A percentile compares a stretch with the other conserved stretches of the same genome.
phyloP scores from a whole-genome alignment of 345 rosid species.

The Eutrema heterophyllum region DNA sequence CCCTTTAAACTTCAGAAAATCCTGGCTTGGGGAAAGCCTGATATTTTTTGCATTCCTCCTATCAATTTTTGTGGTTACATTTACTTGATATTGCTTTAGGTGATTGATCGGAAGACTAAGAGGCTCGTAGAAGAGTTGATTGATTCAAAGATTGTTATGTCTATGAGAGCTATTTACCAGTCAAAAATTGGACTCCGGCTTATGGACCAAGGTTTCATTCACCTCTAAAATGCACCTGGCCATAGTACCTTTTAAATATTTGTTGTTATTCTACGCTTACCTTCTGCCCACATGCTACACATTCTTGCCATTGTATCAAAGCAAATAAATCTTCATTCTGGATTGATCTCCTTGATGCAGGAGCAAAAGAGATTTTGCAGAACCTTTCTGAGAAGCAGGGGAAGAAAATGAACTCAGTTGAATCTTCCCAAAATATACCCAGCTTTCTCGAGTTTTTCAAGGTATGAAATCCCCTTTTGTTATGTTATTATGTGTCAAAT shows the following conservation, averaged over 20 bases:
- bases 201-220: conserved; percentile 64
- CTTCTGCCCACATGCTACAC: not conserved
- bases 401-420: conserved; percentile 72
- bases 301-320: conserved; percentile 1
- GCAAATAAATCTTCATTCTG: conserved; percentile 11
- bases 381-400: conserved; percentile 90
- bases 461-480: conserved; percentile 33
- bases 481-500: not conserved
- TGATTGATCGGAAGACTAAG: conserved; percentile 76
- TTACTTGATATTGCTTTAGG: conserved; percentile 43
- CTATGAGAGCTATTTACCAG: conserved; percentile 95
- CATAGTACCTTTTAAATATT: not conserved
- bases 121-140: conserved; percentile 91
- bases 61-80: not conserved
- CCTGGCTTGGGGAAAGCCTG: not conserved
- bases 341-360: conserved; percentile 39
- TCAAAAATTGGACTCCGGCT: conserved; percentile 87
- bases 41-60: not conserved
- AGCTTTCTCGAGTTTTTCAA: conserved; percentile 74
- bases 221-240: not conserved
- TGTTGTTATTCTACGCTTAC: not conserved
- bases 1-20: not conserved
- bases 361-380: conserved; percentile 76
- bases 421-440: conserved; percentile 80
- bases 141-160: conserved; percentile 83